Evolutionary conservation across 2,329 filamentous ascomycete species (phyloP).

Genomic region (Karstenula rhodostoma): DNA sequence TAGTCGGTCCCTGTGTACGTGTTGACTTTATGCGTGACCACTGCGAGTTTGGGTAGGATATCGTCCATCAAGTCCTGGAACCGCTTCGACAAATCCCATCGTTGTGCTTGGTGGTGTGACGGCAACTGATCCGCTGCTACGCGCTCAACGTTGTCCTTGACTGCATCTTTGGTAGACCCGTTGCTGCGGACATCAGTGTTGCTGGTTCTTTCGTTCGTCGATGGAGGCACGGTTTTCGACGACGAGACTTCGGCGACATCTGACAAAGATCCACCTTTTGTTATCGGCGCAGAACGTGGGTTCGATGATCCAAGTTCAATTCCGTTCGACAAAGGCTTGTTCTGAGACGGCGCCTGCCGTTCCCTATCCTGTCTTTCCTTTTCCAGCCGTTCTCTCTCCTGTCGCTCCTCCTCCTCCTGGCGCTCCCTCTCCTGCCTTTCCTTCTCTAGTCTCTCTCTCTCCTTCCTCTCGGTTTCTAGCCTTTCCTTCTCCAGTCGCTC

Average conservation of each 20-base stretch:
- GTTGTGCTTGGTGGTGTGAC: constrained; percentile 61
- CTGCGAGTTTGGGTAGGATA: constrained; percentile 82
- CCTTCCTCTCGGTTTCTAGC: background rate
- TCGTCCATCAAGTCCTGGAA: constrained; percentile 85
- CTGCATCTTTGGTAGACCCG: constrained; percentile 18
- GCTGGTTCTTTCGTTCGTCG: constrained; percentile 12
- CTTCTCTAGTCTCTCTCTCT: background rate
- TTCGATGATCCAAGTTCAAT: constrained; percentile 1
- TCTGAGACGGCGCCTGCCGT: background rate
- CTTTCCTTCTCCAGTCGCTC: constrained; percentile 12
- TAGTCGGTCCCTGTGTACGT: constrained; percentile 88
- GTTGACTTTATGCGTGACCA: constrained; percentile 88
- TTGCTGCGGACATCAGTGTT: constrained; percentile 19
- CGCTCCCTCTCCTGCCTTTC: constrained; percentile 5
- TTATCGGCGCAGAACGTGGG: constrained; percentile 8
- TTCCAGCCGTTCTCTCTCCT: background rate
- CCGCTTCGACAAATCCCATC: constrained; percentile 66
- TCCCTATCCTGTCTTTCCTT: constrained; percentile 2
- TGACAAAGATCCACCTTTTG: background rate
- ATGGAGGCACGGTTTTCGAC: constrained; percentile 4
- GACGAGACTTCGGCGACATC: background rate
- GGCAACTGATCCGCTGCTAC: constrained; percentile 57
- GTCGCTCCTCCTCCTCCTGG: background rate
- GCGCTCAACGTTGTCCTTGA: constrained; percentile 38
- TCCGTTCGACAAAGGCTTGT: constrained; percentile 1